Evolutionary conservation across 1,284 basidiomycete genomes (phyloP), one percentile per base, ranked within the genome.

Genomic region (Butyriboletus regius): DNA sequence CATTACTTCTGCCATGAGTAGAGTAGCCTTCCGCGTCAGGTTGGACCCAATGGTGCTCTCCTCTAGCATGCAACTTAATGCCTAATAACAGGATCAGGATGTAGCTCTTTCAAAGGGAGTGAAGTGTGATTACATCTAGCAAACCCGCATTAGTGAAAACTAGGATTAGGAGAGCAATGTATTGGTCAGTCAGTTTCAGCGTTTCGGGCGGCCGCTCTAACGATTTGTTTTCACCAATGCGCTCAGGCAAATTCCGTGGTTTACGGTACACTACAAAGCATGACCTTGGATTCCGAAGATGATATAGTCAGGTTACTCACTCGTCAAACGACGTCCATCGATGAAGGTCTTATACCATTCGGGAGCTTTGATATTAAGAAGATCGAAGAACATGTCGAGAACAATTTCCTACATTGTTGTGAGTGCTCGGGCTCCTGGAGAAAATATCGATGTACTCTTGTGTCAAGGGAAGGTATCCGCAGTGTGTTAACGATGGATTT

Each of bases 291-390:
- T 37, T 20, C 42, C 17, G 48, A n/a, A n/a, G 5, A 34, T 4
- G 3, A 46, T 17, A 18, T 13, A 17, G 29, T 29, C 28, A 26
- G 33, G 41, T 24, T 22, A 69, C 82, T 55, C 61, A 92, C 91
- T 85, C 1, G 91, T 95, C 49, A 95, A 68, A 31, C 91, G 75
- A 46, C 88, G 79, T 12, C 91, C 91, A 53, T 87, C 87, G 41
- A 94, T 84, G 62, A 94, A 95, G 0, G 90, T 88, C 60, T 88
- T 80, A 61, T 89, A 89, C 91, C 91, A 95, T 34, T 86, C 83
- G 2, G 91, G 86, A 2, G 87, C 79, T 65, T 88, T 88, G 67
- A 97, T 93, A 50, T 91, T 88, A 47, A 98, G 75, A n/a, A 95
- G 75, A 56, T 91, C 86, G 63, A 95, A 95, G 60, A 98, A 89